Evolutionary conservation across 2,329 filamentous ascomycete genomes (phyloP).

Genomic region (Colletotrichum costaricense): DNA sequence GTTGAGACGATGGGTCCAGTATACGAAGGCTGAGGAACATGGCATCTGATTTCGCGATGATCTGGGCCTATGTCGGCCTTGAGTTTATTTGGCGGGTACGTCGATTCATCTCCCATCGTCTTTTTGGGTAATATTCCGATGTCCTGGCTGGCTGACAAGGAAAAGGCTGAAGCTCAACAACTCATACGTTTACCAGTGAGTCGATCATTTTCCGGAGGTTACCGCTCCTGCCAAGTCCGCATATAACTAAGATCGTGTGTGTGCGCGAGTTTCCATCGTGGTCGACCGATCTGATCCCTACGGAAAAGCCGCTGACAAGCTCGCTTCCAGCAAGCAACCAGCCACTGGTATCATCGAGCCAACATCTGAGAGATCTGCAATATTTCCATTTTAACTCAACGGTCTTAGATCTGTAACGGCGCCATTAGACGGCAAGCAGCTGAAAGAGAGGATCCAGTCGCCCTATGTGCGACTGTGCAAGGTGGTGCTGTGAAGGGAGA

Average conservation of each 20-base stretch:
- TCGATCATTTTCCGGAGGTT: neutral
- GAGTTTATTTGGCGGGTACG: neutral
- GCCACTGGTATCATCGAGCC: neutral
- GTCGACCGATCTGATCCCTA: neutral
- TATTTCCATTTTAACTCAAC: neutral
- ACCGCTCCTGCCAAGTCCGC: neutral
- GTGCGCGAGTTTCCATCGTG: too few species aligned
- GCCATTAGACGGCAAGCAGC: conserved; percentile 39
- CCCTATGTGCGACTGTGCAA: conserved; percentile 33
- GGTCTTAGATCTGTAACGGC: conserved; percentile 37
- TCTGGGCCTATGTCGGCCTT: neutral
- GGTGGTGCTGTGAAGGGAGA: neutral
- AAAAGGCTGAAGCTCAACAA: neutral
- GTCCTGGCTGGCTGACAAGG: neutral
- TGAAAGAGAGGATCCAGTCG: conserved; percentile 40
- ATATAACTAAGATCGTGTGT: too few species aligned
- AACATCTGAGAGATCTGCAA: conserved; percentile 11
- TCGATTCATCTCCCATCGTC: neutral
- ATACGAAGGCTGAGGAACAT: neutral
- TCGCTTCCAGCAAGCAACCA: neutral
- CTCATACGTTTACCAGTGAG: neutral
- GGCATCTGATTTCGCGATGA: neutral
- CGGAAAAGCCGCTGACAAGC: neutral
- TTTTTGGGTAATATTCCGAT: neutral
- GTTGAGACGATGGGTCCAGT: neutral